These are phyloP conservation scores for Termitomyces sp. DNA, from an alignment of 768 basidiomycete genomes.

Conservation along the genomic window DNA sequence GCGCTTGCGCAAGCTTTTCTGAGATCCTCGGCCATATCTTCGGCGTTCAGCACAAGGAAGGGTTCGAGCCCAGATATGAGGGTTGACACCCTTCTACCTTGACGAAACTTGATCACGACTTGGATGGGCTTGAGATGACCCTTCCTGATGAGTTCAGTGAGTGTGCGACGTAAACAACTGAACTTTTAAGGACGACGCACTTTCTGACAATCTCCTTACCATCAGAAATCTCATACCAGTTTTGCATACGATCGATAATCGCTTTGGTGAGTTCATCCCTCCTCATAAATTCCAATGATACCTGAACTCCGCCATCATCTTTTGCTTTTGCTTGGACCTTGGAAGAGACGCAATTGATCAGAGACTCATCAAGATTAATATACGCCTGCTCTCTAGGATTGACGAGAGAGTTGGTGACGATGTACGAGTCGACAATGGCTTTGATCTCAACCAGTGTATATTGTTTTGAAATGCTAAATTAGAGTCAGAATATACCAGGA, in stretches of 20 bases:
- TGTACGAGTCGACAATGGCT: slow-evolving; percentile 56
- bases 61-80: slow-evolving; percentile 78
- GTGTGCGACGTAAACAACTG: background rate
- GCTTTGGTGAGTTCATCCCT: slow-evolving; percentile 59
- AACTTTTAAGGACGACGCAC: slow-evolving; percentile 34
- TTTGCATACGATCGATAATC: slow-evolving; percentile 67
- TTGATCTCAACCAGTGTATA: slow-evolving; percentile 60
- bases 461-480: slow-evolving; percentile 42
- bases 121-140: slow-evolving; percentile 70
- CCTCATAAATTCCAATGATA: slow-evolving; percentile 51
- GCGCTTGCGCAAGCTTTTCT: slow-evolving; percentile 74
- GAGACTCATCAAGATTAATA: slow-evolving; percentile 60
- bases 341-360: slow-evolving; percentile 32
- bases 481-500: background rate
- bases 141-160: slow-evolving; percentile 49
- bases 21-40: slow-evolving; percentile 76
- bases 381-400: slow-evolving; percentile 66
- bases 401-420: slow-evolving; percentile 55
- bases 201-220: slow-evolving; percentile 56
- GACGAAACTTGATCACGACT: slow-evolving; percentile 67
- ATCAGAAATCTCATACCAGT: slow-evolving; percentile 65
- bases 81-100: slow-evolving; percentile 75
- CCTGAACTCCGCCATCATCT: slow-evolving; percentile 15
- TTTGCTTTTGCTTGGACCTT: slow-evolving; percentile 32
- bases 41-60: slow-evolving; percentile 60